Base-by-base conservation (phyloP, 768 basidiomycete species). In the Tylopilus sp. region DNA sequence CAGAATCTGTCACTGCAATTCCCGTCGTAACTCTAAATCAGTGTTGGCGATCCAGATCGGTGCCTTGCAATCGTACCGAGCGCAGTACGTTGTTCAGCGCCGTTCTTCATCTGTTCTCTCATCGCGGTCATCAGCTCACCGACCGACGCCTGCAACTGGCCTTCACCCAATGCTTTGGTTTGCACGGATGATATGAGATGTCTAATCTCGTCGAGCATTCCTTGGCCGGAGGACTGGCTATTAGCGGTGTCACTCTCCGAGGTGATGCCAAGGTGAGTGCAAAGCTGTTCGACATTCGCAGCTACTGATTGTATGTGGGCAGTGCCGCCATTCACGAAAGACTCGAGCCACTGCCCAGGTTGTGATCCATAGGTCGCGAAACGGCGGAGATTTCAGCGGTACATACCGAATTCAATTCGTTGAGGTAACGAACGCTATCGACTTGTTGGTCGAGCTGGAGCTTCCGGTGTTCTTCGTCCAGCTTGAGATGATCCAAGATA, bases 241-340 rank as follows among this genome's bases (percentile, higher is more conserved):
- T 52, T 52, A 16, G 53, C 36, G 5, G 44, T 33, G 9, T 60
- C 66, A 13, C 50, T 57, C 37, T 68, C 69, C 7, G 51, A 42
- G n/a, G 53, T 55, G 48, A 68, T 65, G 1, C 83, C 83, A 6
- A 89, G 69, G 22, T 78, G 75, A 51, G 72, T 65, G 60, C 80
- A 83, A 22, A 93, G 71, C 24, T 79, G 76, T 31, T 87, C 81
- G 1, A 92, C 72, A 45, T 79, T 79, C 17, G 74, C 72, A 11
- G 83, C 79, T 14, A 91, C 74, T 31, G 73, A 71, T 60, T 86
- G 80, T 22, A 89, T 84, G 57, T 91, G 87, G 14, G 80, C 78
- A 0, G 84, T 85, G n/a, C 86, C 85, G 40, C 84, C 83, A 36
- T 82, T 83, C 34, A 92, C 88, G 65, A 92, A 92, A 3, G 82